Base-by-base conservation (phyloP, 208 protist genomes). In the Crithidia thermophila region DNA sequence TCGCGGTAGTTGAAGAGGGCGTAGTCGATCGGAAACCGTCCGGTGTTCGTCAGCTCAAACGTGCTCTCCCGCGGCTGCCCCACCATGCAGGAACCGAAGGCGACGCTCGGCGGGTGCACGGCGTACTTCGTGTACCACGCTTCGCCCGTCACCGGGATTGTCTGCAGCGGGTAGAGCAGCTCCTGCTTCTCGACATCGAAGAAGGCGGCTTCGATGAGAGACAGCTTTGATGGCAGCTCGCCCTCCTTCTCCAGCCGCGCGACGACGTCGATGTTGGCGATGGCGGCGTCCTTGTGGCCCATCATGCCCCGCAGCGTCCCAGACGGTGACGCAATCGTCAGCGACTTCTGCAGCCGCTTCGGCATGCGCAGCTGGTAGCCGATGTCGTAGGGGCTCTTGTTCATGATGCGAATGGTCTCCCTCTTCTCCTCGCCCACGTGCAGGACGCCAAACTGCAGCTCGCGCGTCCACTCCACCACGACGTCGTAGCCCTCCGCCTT, bases 351-450 rank as follows among this genome's bases (percentile, higher is more conserved):
- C 52, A 96, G 58, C 8, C 69, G 53, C 59, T 87, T 85, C 13
- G 91, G 89, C 53, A 98, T 59, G 28, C 84, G 81, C 46, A 98
- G 79, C 50, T 90, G 75, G 77, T 89, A 99, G 21, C 84, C 84
- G 13, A 98, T 82, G 23, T 98, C 92, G 81, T 99, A 98, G 68
- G 97, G 94, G 52, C 95, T 90, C 65, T 93, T 95, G 83, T 99
- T 99, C 45, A 93, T 71, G 25, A 98, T 76, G 33, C 87, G 84
- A 43, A 97, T 67, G 25, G 45, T 66, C 74, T 92, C 90, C 58
- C 70, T 84, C 42, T 60, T 76, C 27, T 81, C 85, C 34, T 99
- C 94, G 11, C 92, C 91, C 3, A 98, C 93, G 62, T 94, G 85
- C 75, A 95, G 85, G 18, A 93, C 66, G 28, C 92, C 93, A 46